Evolutionary conservation across 2,329 filamentous ascomycete species (phyloP), one percentile per base, ranked within the genome.

Genomic region (Verticillium dahliae): DNA sequence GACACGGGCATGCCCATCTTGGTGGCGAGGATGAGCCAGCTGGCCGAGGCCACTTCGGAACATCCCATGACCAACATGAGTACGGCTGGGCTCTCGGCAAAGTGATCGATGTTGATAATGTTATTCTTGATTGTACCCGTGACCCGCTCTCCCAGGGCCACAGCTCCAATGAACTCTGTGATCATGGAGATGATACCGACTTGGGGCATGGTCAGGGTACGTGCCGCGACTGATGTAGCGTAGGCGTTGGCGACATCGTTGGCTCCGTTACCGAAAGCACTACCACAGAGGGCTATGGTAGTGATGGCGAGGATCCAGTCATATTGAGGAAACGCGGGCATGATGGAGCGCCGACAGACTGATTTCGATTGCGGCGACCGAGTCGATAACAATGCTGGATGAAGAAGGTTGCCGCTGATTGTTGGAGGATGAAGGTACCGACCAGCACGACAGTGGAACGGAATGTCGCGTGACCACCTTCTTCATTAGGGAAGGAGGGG

Each of bases 141-240:
- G 59, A 78, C 75, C 1, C 75, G 78, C 18, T 77, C 71, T 58
- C 82, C 81, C 50, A 83, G 74, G 57, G 76, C 78, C 7, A 83
- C 76, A n/a, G 81, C 81, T 61, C 81, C 81, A 13, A 80, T 69
- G 65, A 84, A 79, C 67, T 84, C 81, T 18, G 80, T 82, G 62
- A 77, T 65, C 33, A 77, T 73, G 60, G 80, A 76, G 22, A 84
- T 70, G 31, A 82, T 68, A 65, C 80, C 81, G 67, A 76, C 81
- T 68, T 81, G 79, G 58, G 75, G 73, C 79, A 83, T 81, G 45
- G 78, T 79, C 67, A 84, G 74, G 41, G 80, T 81, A 33, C 76
- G 73, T 4, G 81, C 81, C 14, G 80, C 80, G 38, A 84, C 79
- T 3, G 75, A 79, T 22, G 79, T 81, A 35, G 81, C 81, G 71